Base-by-base conservation (phyloP, 2,329 filamentous ascomycete species). In the Raffaelea arxii region DNA sequence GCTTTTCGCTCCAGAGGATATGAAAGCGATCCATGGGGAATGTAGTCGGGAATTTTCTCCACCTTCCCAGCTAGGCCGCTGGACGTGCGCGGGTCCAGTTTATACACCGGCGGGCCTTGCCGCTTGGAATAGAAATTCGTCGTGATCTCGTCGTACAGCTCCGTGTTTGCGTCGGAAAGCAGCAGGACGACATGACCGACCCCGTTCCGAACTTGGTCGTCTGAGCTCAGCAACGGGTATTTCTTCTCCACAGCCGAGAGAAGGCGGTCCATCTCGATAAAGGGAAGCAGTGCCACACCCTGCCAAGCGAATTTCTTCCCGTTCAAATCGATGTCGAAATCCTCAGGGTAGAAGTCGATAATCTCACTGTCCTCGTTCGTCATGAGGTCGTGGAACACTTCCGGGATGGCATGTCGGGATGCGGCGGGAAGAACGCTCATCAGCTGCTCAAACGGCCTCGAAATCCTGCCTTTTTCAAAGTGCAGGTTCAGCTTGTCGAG, bases 251-350 rank as follows among this genome's bases (percentile, higher is more conserved):
- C 91, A 9, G 91, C 91, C 18, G 75, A 73, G 9, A 98, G 71
- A 18, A 98, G 70, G 45, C 90, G 81, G 44, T 83, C 80, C 73
- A 94, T 92, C 57, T 98, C 90, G 57, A 98, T 98, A 63, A 97
- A 98, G 0, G 92, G 92, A 27, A 98, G 74, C 19, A 98, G 71
- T 3, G 88, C 89, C 45, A 98, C 84, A 53, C 92, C 92, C 63
- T 97, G 91, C 92, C 94, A 98, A 1, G 89, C 88, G 67, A 96
- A 94, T 62, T 97, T 98, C 70, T 97, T 97, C 46, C 92, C 92
- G 55, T 98, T 98, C 37, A 97, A 68, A 63, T 98, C 92, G 45
- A 97, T 77, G 16, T 85, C 80, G 56, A 98, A 98, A 22, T 95
- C 87, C 59, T 90, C 85, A 0, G 94, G 94, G 58, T 98, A 98